Conservation (phyloP, 2,329 filamentous ascomycete species). For the Aspergillus novofumigatus region DNA sequence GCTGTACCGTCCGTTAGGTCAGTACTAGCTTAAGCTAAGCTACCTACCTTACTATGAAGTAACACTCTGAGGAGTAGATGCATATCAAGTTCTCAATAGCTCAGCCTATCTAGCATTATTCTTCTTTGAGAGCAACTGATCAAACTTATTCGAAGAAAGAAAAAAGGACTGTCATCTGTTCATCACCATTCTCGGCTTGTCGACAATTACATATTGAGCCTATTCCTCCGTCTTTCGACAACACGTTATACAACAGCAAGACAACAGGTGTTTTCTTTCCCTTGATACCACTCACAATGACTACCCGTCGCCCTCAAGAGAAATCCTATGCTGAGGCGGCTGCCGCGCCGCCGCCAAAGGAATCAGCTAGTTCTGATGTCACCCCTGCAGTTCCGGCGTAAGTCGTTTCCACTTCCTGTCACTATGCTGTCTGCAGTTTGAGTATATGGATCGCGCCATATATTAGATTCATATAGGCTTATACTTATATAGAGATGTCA, state of each 20-base stretch:
- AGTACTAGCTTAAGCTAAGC: background rate
- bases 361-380: conserved; percentile 63
- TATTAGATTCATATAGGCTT: background rate
- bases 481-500: conserved; percentile 61
- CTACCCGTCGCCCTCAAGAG: background rate
- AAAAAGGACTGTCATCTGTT: background rate
- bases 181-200: background rate
- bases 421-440: background rate
- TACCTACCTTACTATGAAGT: background rate
- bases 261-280: background rate
- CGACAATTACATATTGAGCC: background rate
- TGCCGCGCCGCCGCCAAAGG: conserved; percentile 30
- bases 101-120: background rate
- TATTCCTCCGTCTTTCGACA: background rate
- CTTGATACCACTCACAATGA: background rate
- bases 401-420: conserved; percentile 30
- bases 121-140: background rate
- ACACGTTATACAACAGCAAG: background rate
- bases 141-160: background rate
- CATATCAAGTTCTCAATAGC: background rate
- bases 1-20: too few relatives aligned
- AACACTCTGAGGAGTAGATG: background rate
- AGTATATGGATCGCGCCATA: background rate
- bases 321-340: conserved; percentile 27
- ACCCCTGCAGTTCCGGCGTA: conserved; percentile 80